Percentiles rank a stretch among this genome's conserved stretches.
phyloP scores from a whole-genome alignment of 345 rosid genomes.

The Garcia nutans region DNA sequence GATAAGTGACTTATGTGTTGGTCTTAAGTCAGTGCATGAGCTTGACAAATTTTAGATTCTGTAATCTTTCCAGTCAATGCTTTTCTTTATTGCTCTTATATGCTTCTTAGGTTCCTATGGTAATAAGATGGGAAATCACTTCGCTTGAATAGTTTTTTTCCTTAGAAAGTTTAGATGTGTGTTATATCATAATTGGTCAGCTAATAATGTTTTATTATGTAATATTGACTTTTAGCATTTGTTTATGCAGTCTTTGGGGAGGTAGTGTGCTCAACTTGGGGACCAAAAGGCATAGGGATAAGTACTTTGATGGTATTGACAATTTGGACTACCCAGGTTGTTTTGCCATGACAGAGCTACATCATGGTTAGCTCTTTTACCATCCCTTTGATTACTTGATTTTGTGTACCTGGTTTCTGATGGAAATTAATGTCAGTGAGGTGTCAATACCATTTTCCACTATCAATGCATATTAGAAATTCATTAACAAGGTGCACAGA shows the following conservation, averaged over 20 bases:
- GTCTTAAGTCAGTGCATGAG: background rate
- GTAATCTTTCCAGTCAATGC: background rate
- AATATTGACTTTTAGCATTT: background rate
- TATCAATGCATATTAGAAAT: background rate
- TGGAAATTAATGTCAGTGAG: background rate
- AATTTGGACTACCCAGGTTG: conserved; percentile 86
- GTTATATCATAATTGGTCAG: background rate
- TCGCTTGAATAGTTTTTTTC: background rate
- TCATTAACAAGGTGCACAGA: background rate
- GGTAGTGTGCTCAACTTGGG: conserved; percentile 92
- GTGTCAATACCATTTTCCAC: background rate
- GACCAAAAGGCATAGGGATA: conserved; percentile 89
- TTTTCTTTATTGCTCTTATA: background rate
- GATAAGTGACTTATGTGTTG: background rate
- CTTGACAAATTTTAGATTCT: background rate
- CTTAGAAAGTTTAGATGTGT: background rate
- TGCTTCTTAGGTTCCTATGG: background rate
- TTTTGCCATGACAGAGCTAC: conserved; percentile 99
- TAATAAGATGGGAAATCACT: background rate
- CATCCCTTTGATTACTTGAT: background rate
- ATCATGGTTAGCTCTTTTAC: conserved; percentile 63
- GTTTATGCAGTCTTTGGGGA: conserved; percentile 88
- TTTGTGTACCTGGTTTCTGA: background rate
- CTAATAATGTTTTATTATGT: background rate
- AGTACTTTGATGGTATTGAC: conserved; percentile 84